phyloP scores from a whole-genome alignment of 805 yeast species.

The Schizosaccharomyces octosporus region DNA sequence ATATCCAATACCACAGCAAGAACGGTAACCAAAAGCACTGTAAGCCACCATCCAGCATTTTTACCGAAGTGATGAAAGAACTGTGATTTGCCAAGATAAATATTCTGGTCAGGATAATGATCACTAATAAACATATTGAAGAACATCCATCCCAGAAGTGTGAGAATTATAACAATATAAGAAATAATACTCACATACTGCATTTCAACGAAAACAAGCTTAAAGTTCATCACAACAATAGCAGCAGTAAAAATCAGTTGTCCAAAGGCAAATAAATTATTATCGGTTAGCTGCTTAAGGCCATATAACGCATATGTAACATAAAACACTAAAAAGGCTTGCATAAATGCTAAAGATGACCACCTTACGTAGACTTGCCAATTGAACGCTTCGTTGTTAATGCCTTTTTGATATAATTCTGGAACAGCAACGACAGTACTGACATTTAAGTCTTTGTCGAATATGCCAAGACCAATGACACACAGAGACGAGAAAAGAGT shows the following conservation, averaged over 20 bases:
- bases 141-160: slow-evolving; percentile 60
- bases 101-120: slow-evolving; percentile 29
- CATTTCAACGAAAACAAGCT: slow-evolving; percentile 63
- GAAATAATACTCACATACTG: slow-evolving; percentile 42
- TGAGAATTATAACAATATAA: slow-evolving; percentile 36
- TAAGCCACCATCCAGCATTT: slow-evolving; percentile 74
- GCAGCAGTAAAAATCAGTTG: slow-evolving; percentile 48
- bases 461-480: slow-evolving; percentile 81
- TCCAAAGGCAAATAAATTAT: slow-evolving; percentile 63
- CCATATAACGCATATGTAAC: slow-evolving; percentile 31
- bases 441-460: slow-evolving; percentile 74
- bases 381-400: slow-evolving; percentile 46
- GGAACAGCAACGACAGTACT: slow-evolving; percentile 79
- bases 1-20: slow-evolving; percentile 47
- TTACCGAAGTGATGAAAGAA: slow-evolving; percentile 46
- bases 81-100: slow-evolving; percentile 40
- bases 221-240: slow-evolving; percentile 47
- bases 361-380: slow-evolving; percentile 44
- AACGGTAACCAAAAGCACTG: slow-evolving; percentile 29
- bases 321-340: slow-evolving; percentile 42
- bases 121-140: slow-evolving; percentile 64
- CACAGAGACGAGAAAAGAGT: slow-evolving; percentile 85
- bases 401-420: slow-evolving; percentile 37
- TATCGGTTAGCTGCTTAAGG: slow-evolving; percentile 33
- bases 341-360: slow-evolving; percentile 53